Conservation (phyloP, 192 early-diverging fungal genomes). For the Chytriomyces sp. region DNA sequence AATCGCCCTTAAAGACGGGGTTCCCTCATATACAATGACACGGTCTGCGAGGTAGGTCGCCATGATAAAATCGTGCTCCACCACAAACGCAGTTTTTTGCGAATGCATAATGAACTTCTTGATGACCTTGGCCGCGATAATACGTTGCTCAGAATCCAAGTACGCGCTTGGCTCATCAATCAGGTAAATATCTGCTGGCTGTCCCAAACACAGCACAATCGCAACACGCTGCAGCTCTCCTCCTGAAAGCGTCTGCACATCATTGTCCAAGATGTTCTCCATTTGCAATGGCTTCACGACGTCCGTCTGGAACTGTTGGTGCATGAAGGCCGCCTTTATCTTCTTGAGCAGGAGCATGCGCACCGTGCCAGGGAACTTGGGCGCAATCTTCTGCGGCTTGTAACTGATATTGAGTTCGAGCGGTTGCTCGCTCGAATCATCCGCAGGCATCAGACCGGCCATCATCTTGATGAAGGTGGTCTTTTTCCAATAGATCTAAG, state of each 20-base stretch:
- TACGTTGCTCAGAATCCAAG: conserved; percentile 98
- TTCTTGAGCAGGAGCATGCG: conserved; percentile 88
- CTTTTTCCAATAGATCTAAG: conserved; percentile 27
- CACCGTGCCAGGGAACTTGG: conserved; percentile 91
- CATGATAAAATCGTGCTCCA: conserved; percentile 99
- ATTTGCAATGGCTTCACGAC: conserved; percentile 93
- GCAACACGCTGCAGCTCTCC: conserved; percentile 99
- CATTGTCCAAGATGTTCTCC: conserved; percentile 91
- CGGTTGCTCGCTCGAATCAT: conserved; percentile 70
- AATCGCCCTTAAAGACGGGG: conserved; percentile 78
- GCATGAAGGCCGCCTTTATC: conserved; percentile 81
- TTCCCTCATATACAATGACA: conserved; percentile 94
- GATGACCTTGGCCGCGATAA: conserved; percentile 98
- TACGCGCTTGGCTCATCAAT: conserved; percentile 99
- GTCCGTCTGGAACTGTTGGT: conserved; percentile 96
- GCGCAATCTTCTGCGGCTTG: conserved; percentile 99
- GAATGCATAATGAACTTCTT: conserved; percentile 95
- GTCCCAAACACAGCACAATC: conserved; percentile 84
- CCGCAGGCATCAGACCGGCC: conserved; percentile 79
- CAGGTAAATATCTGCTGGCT: conserved; percentile 93
- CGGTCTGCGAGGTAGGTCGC: conserved; percentile 96
- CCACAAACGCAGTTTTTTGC: conserved; percentile 96
- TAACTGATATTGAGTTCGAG: conserved; percentile 89
- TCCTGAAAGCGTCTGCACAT: conserved; percentile 78
- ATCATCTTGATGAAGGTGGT: conserved; percentile 95